Evolutionary conservation across 2,329 filamentous ascomycete genomes (phyloP), one percentile per base, ranked within the genome.

Genomic region (Claviceps africana): DNA sequence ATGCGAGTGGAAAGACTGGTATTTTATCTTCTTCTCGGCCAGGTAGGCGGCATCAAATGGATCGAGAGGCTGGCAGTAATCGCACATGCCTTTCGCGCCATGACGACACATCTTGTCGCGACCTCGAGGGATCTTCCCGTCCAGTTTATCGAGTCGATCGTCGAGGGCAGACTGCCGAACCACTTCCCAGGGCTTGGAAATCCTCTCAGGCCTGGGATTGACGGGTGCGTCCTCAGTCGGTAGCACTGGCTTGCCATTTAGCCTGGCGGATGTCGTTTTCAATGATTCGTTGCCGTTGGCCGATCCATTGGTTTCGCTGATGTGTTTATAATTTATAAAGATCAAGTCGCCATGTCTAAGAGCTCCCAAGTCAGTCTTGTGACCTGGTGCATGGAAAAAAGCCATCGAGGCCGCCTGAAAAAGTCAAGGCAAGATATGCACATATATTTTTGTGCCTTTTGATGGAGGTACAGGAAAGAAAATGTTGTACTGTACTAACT

Each of bases 61-160:
- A 63, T 98, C 93, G 49, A 97, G 72, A 0, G 94, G 94, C 81
- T 95, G 95, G 72, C 93, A 98, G 70, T 96, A 94, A 70, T 98
- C 93, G 69, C 93, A 98, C 93, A 98, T 98, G 66, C 93, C 93
- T 70, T 95, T 97, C 50, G 86, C 83, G 1, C 91, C 91, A 66
- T 98, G 93, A 56, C 88, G 84, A 72, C 93, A 98, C 89, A 98
- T 93, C 65, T 86, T 87, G 65, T 95, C 88, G 54, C 77, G 77
- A 56, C 78, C 78, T 56, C 90, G 77, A 21, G 81, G 72, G 50
- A 96, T 95, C 72, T 95, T 98, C 58, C 93, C 93, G 74, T 93
- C 85, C 58, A 83, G 78, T 69, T 81, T 88, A 68, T 98, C 93
- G 63, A 98, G 72, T 52, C 78, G 74, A 64, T 98, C 84, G 64